phyloP scores from a whole-genome alignment of 306 rosid species.

The Castanea mollissima region DNA sequence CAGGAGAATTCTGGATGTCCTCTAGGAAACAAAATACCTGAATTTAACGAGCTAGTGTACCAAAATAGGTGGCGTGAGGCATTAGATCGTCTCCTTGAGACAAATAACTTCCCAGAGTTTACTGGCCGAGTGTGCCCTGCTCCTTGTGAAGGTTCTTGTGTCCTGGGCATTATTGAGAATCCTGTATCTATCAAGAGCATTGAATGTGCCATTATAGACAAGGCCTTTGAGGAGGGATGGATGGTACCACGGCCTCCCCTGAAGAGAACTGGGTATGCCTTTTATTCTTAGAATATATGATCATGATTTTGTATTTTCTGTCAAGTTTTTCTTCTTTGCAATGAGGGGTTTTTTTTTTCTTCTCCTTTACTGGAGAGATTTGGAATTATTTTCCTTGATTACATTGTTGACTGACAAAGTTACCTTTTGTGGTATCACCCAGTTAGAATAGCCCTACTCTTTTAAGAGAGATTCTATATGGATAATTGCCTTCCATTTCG shows the following conservation, averaged over 20 bases:
- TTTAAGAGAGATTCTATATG: not conserved
- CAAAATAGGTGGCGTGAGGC: conserved; percentile 99
- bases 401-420: not conserved
- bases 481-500: not conserved
- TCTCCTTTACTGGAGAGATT: not conserved
- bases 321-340: not conserved
- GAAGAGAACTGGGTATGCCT: conserved; percentile 77
- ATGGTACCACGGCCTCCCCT: conserved; percentile 94
- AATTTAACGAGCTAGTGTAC: conserved; percentile 90
- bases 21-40: conserved; percentile 97
- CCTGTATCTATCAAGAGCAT: conserved; percentile 93
- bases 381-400: not conserved
- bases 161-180: conserved; percentile 76
- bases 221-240: conserved; percentile 99
- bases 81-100: conserved; percentile 89
- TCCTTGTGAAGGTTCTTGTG: conserved; percentile 99
- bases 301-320: not conserved
- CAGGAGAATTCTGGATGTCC: conserved; percentile 98
- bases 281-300: not conserved
- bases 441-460: not conserved
- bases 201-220: conserved; percentile 97
- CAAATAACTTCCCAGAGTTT: conserved; percentile 97
- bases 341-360: not conserved
- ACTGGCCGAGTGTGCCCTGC: conserved; percentile 99
- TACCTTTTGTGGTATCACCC: not conserved